A percentile compares a stretch with the other conserved stretches of the same genome.
These are phyloP conservation scores for Pseudonitzschia multistriata DNA, from an alignment of 108 stramenopile species.

Conservation along the genomic window DNA sequence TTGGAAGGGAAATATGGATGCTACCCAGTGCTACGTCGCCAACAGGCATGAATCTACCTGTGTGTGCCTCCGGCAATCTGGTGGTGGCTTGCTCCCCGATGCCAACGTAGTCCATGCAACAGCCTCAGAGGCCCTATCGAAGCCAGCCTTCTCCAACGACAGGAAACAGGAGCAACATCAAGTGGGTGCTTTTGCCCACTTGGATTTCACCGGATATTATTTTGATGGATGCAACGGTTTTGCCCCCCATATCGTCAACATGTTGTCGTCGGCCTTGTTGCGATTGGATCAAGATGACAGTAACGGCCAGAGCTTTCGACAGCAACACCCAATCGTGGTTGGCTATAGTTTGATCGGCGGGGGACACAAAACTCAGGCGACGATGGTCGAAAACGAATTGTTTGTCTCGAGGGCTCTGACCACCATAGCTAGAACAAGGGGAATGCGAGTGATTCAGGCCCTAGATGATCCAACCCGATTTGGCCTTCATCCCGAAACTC, in stretches of 20 bases:
- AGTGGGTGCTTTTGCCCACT: background rate
- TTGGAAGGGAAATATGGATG: background rate
- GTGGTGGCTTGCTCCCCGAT: slow-evolving; percentile 16
- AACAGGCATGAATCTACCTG: slow-evolving; percentile 46
- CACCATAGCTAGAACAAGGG: slow-evolving; percentile 29
- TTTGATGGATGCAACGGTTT: slow-evolving; percentile 55
- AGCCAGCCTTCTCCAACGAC: background rate
- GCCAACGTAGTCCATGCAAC: slow-evolving; percentile 38
- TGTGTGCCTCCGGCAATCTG: slow-evolving; percentile 17
- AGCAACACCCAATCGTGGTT: slow-evolving; percentile 28
- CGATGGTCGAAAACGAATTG: slow-evolving; percentile 46
- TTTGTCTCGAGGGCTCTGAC: slow-evolving; percentile 30
- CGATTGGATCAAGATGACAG: background rate
- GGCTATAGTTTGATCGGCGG: slow-evolving; percentile 53
- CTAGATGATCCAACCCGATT: slow-evolving; percentile 39
- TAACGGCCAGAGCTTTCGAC: background rate
- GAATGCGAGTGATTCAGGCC: slow-evolving; percentile 38
- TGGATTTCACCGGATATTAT: slow-evolving; percentile 42
- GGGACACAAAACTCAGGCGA: slow-evolving; percentile 1
- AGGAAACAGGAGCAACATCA: background rate
- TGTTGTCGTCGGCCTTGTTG: slow-evolving; percentile 47
- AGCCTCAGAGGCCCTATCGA: slow-evolving; percentile 35
- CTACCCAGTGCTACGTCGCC: slow-evolving; percentile 38
- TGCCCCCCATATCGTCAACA: slow-evolving; percentile 41
- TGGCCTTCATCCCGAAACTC: background rate